Evolutionary conservation across 768 basidiomycete species (phyloP).

Genomic region (Boletus patriciae): DNA sequence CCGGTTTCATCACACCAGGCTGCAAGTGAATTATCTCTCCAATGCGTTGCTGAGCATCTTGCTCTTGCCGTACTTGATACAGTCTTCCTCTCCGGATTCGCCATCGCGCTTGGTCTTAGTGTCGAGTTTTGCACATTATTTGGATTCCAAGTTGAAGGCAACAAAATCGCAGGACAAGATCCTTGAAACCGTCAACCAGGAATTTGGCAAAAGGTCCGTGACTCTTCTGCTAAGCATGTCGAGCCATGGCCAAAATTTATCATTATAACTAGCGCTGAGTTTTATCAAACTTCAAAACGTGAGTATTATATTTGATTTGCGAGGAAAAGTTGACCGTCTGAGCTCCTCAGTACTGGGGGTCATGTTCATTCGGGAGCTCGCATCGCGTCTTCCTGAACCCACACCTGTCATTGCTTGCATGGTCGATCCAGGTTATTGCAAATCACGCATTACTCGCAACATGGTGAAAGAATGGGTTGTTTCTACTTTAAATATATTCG

Average conservation of each 20-base stretch:
- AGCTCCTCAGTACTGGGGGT: constrained; percentile 29
- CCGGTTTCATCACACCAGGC: constrained; percentile 14
- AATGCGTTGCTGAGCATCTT: constrained; percentile 35
- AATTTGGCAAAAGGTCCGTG: constrained; percentile 25
- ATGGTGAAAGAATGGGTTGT: neutral
- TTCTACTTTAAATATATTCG: constrained; percentile 2
- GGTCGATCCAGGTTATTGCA: constrained; percentile 37
- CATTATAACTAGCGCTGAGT: constrained; percentile 6
- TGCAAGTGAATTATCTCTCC: constrained; percentile 39
- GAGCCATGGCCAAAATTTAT: neutral
- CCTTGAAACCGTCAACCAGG: constrained; percentile 25
- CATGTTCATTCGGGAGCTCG: constrained; percentile 37
- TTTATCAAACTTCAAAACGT: constrained; percentile 31
- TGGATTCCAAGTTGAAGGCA: constrained; percentile 1
- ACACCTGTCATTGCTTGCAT: constrained; percentile 26
- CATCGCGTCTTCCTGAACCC: constrained; percentile 23
- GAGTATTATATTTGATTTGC: neutral
- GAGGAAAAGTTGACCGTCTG: neutral
- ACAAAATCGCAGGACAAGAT: constrained; percentile 17
- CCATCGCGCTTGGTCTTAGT: constrained; percentile 32
- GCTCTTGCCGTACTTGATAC: constrained; percentile 35
- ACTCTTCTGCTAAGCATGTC: neutral
- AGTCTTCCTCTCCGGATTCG: constrained; percentile 20
- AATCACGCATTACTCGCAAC: constrained; percentile 29
- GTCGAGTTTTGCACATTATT: constrained; percentile 32